These are phyloP conservation scores for Neofusicoccum parvum DNA, from an alignment of 2,329 filamentous ascomycete genomes.

Conservation along the genomic window DNA sequence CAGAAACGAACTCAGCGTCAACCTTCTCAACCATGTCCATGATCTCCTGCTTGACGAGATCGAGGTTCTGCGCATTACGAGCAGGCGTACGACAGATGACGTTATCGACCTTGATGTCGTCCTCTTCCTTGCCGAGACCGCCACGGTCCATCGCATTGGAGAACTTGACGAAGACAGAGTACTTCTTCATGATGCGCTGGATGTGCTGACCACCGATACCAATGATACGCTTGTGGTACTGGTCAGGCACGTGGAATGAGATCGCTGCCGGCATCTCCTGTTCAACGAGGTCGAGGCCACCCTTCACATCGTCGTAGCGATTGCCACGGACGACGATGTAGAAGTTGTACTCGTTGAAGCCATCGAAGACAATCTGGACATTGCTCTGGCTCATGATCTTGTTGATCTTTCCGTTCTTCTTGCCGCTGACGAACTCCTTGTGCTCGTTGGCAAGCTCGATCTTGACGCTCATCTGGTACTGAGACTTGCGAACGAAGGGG, in stretches of 20 bases:
- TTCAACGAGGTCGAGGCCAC: slow-evolving; percentile 88
- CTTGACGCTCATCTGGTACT: slow-evolving; percentile 94
- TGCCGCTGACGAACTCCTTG: slow-evolving; percentile 98
- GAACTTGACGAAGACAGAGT: slow-evolving; percentile 99
- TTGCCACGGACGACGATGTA: slow-evolving; percentile 96
- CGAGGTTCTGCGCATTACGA: slow-evolving; percentile 93
- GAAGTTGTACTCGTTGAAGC: slow-evolving; percentile 99
- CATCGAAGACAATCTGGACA: slow-evolving; percentile 98
- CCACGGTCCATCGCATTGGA: slow-evolving; percentile 98
- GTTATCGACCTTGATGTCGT: slow-evolving; percentile 98
- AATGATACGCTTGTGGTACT: slow-evolving; percentile 99
- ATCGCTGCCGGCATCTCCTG: slow-evolving; percentile 99
- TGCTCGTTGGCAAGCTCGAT: slow-evolving; percentile 99
- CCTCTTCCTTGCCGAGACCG: slow-evolving; percentile 90
- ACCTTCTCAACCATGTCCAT: slow-evolving; percentile 99
- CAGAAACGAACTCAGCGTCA: slow-evolving; percentile 94
- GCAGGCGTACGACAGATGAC: slow-evolving; percentile 97
- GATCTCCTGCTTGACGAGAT: slow-evolving; percentile 97
- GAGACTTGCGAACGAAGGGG: slow-evolving; percentile 81
- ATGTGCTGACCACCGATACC: slow-evolving; percentile 98
- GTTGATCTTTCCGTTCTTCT: slow-evolving; percentile 99
- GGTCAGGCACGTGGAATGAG: slow-evolving; percentile 97
- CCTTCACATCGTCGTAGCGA: slow-evolving; percentile 91
- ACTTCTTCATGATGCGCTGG: slow-evolving; percentile 99
- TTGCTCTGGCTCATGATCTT: slow-evolving; percentile 99